Evolutionary conservation across 495 filamentous ascomycete genomes (phyloP).

Genomic region (Extremus antarcticus): DNA sequence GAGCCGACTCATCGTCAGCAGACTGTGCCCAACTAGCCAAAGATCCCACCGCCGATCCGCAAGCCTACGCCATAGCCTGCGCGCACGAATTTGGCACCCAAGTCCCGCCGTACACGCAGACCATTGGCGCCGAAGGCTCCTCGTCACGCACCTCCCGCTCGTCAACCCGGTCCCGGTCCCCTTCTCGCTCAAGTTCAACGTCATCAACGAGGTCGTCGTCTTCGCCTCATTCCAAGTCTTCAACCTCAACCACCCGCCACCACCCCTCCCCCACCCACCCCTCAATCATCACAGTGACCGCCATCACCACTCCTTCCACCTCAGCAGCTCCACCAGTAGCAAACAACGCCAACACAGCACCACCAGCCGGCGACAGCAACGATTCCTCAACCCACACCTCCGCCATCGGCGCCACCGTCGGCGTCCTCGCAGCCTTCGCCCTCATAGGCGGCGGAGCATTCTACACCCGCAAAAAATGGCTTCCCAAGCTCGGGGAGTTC

Average conservation of each 20-base stretch:
- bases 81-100: neutral
- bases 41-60: neutral
- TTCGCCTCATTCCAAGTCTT: too few relatives aligned
- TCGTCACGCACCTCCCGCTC: too few relatives aligned
- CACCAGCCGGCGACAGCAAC: too few relatives aligned
- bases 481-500: neutral
- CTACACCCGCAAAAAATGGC: constrained; percentile 1
- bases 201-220: too few relatives aligned
- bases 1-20: neutral
- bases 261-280: too few relatives aligned
- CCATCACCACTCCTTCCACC: too few relatives aligned
- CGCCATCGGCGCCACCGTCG: neutral
- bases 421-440: neutral
- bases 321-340: too few relatives aligned
- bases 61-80: neutral
- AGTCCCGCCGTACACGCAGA: neutral
- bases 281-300: too few relatives aligned
- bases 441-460: neutral
- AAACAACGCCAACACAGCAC: neutral
- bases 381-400: neutral
- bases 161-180: too few relatives aligned
- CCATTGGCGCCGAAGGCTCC: neutral
- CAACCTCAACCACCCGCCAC: too few relatives aligned
- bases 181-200: too few relatives aligned
- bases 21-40: neutral